Conservation (phyloP, 495 filamentous ascomycete species). For the Lasiosphaeria miniovina region DNA sequence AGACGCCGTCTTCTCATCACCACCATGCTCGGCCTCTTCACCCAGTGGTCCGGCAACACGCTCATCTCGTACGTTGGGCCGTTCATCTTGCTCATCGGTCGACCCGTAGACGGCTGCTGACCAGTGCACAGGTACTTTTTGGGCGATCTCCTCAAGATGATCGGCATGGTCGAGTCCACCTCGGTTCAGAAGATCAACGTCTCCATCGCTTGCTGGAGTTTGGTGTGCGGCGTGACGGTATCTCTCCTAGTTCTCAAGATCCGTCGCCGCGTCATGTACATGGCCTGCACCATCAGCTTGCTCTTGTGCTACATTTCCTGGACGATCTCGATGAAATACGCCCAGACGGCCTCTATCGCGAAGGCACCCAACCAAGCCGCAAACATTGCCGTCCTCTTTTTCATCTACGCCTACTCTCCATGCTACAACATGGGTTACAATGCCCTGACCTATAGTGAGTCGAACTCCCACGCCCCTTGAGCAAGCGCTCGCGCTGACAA, state of each 20-base stretch:
- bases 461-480: neutral
- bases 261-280: slow-evolving; percentile 56
- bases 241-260: slow-evolving; percentile 53
- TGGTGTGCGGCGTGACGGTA: slow-evolving; percentile 50
- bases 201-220: slow-evolving; percentile 55
- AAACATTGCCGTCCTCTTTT: slow-evolving; percentile 51
- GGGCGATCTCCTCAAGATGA: slow-evolving; percentile 47
- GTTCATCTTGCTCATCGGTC: too few species aligned
- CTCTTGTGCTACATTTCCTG: slow-evolving; percentile 56
- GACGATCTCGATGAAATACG: slow-evolving; percentile 57
- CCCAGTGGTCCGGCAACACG: slow-evolving; percentile 64
- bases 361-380: slow-evolving; percentile 37
- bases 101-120: neutral
- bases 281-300: slow-evolving; percentile 51
- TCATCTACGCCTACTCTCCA: slow-evolving; percentile 61
- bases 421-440: slow-evolving; percentile 69
- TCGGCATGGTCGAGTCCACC: slow-evolving; percentile 48
- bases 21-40: slow-evolving; percentile 58
- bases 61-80: slow-evolving; percentile 49
- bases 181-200: slow-evolving; percentile 57
- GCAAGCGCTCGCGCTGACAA: neutral
- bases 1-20: slow-evolving; percentile 55
- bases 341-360: slow-evolving; percentile 38
- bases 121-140: slow-evolving; percentile 47
- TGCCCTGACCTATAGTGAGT: slow-evolving; percentile 61